Evolutionary conservation across 2,329 filamentous ascomycete genomes (phyloP).

Genomic region (Septoria petroselini): DNA sequence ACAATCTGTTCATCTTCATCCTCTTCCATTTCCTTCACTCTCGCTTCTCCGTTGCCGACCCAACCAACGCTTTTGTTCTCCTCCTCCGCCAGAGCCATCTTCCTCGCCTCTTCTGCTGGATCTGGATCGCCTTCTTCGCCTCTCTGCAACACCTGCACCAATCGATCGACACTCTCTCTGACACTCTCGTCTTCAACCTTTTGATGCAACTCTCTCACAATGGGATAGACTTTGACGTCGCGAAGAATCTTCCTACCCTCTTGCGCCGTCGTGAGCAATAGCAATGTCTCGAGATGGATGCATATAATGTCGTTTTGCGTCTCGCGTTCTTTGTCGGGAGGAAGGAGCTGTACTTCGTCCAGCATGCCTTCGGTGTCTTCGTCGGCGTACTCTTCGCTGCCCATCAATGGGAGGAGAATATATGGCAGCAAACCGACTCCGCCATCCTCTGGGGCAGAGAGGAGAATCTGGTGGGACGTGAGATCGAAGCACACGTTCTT

Average conservation of each 20-base stretch:
- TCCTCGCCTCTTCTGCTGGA: slow-evolving; percentile 41
- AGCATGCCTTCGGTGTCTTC: slow-evolving; percentile 86
- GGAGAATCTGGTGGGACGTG: slow-evolving; percentile 62
- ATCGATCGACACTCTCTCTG: slow-evolving; percentile 76
- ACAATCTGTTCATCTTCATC: slow-evolving; percentile 31
- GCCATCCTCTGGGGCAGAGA: slow-evolving; percentile 57
- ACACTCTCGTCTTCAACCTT: slow-evolving; percentile 75
- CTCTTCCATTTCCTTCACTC: slow-evolving; percentile 44
- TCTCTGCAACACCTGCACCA: slow-evolving; percentile 85
- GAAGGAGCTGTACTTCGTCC: slow-evolving; percentile 82
- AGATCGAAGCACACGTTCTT: slow-evolving; percentile 91
- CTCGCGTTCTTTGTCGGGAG: slow-evolving; percentile 85
- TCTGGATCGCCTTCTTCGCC: slow-evolving; percentile 61
- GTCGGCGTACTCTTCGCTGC: slow-evolving; percentile 80
- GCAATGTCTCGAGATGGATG: slow-evolving; percentile 84
- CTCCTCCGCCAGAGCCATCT: slow-evolving; percentile 13
- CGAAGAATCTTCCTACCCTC: slow-evolving; percentile 72
- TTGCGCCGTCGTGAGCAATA: slow-evolving; percentile 75
- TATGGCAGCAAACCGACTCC: slow-evolving; percentile 83
- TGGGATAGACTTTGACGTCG: slow-evolving; percentile 77
- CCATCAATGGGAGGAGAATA: slow-evolving; percentile 80
- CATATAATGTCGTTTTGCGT: slow-evolving; percentile 70
- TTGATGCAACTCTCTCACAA: slow-evolving; percentile 81
- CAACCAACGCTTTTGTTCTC: too few species aligned
- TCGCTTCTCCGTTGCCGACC: slow-evolving; percentile 42